Conservation (phyloP, 2,329 filamentous ascomycete species). For the Beauveria sp. region DNA sequence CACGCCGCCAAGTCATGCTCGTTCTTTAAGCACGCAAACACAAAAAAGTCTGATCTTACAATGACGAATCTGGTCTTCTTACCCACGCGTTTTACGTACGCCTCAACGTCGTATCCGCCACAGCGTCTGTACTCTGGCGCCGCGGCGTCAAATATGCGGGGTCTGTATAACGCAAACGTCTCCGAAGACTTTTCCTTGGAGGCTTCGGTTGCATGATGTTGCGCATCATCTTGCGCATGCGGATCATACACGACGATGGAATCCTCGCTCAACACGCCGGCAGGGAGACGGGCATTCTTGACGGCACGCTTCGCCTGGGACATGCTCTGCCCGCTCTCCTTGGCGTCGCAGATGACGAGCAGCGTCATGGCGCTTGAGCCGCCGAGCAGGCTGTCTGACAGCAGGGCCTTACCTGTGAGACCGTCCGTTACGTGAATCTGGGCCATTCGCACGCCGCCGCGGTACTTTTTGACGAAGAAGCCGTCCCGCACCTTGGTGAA, state of each 20-base stretch:
- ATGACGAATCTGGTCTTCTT: conserved; percentile 8
- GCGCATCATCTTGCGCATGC: not conserved
- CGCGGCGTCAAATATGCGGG: not conserved
- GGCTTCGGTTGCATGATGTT: too few relatives aligned
- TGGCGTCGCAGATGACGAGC: not conserved
- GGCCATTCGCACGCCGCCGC: conserved; percentile 10
- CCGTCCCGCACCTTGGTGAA: conserved; percentile 10
- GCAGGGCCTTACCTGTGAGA: not conserved
- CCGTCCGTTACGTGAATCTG: conserved; percentile 7
- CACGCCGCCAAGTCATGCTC: not conserved
- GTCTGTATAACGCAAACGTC: not conserved
- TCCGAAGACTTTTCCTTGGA: not conserved
- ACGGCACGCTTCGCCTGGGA: not conserved
- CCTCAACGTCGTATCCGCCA: not conserved
- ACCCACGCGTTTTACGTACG: conserved; percentile 1
- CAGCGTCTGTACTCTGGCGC: not conserved
- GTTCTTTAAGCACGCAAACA: conserved; percentile 12
- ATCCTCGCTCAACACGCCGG: not conserved
- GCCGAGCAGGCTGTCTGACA: conserved; percentile 8
- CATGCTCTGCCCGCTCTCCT: not conserved
- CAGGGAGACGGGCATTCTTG: not conserved
- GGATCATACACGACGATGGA: not conserved
- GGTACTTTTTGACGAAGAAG: conserved; percentile 1
- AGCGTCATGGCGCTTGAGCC: conserved; percentile 3
- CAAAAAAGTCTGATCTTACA: conserved; percentile 13